These are phyloP conservation scores for Starmerella bombicola DNA, from an alignment of 805 yeast genomes.

Conservation along the genomic window DNA sequence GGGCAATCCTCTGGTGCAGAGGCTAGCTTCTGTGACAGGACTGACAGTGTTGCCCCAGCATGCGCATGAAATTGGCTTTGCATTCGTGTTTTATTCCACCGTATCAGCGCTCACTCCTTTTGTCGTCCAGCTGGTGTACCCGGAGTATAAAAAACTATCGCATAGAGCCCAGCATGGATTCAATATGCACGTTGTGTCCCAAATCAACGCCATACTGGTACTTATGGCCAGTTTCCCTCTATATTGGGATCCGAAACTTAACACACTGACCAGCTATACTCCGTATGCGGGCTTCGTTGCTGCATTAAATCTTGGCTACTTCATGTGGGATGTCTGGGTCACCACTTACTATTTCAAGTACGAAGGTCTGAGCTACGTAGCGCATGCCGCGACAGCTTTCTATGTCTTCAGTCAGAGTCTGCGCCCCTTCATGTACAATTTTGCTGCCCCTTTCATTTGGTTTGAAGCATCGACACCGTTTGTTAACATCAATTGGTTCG, in stretches of 20 bases:
- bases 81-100: conserved; percentile 48
- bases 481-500: conserved; percentile 88
- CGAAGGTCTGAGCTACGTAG: conserved; percentile 70
- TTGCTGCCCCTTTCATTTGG: conserved; percentile 68
- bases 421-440: conserved; percentile 64
- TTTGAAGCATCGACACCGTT: conserved; percentile 91
- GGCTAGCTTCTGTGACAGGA: conserved; percentile 18
- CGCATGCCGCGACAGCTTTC: conserved; percentile 76
- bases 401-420: conserved; percentile 55
- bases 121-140: conserved; percentile 37
- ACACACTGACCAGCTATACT: conserved; percentile 54
- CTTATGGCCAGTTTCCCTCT: conserved; percentile 49
- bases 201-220: conserved; percentile 67
- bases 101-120: conserved; percentile 40
- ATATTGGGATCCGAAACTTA: conserved; percentile 45
- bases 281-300: conserved; percentile 67
- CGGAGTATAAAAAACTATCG: conserved; percentile 38
- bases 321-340: conserved; percentile 74
- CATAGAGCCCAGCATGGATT: conserved; percentile 51
- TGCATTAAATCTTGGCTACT: conserved; percentile 70
- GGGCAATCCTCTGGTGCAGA: conserved; percentile 9
- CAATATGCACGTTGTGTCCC: conserved; percentile 82
- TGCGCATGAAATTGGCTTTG: conserved; percentile 52
- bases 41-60: conserved; percentile 28
- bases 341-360: conserved; percentile 50